These are phyloP conservation scores for Juglanconis oblonga DNA, from an alignment of 2,329 filamentous ascomycete species.

Conservation along the genomic window DNA sequence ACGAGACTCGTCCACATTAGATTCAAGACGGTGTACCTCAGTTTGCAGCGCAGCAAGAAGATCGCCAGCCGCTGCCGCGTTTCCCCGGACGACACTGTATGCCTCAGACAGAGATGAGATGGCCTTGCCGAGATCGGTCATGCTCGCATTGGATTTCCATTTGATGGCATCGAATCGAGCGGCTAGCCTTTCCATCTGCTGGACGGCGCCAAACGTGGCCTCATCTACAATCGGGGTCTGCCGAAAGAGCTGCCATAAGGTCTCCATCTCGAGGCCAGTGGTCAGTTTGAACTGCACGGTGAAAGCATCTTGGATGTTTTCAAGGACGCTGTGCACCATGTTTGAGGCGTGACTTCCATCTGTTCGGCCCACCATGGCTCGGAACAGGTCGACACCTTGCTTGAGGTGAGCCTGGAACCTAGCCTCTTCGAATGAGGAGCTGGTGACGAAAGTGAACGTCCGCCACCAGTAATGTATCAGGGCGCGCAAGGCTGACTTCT, in stretches of 20 bases:
- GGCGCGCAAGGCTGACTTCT: constrained; percentile 32
- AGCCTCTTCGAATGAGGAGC: constrained; percentile 55
- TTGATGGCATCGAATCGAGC: constrained; percentile 58
- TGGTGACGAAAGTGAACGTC: constrained; percentile 47
- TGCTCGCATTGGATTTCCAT: constrained; percentile 54
- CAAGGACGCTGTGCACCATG: constrained; percentile 38
- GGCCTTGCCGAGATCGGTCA: constrained; percentile 51
- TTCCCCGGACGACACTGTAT: constrained; percentile 52
- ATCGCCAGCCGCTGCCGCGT: constrained; percentile 37
- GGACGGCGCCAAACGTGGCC: constrained; percentile 42
- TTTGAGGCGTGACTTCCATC: constrained; percentile 29
- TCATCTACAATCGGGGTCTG: constrained; percentile 55
- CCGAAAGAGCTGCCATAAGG: constrained; percentile 70
- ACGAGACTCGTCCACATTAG: constrained; percentile 37
- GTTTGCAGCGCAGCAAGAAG: constrained; percentile 48
- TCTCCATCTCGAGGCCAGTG: constrained; percentile 77
- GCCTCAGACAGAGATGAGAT: constrained; percentile 53
- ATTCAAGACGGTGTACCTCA: constrained; percentile 53
- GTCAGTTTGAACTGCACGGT: constrained; percentile 67
- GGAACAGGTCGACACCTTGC: constrained; percentile 44
- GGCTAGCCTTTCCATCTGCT: constrained; percentile 54
- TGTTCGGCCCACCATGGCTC: constrained; percentile 27
- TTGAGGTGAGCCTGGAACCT: constrained; percentile 61
- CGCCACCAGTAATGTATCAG: constrained; percentile 54
- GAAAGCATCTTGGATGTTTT: constrained; percentile 55